These are phyloP conservation scores for Diaporthe batatas DNA, from an alignment of 2,329 filamentous ascomycete genomes.

Conservation along the genomic window DNA sequence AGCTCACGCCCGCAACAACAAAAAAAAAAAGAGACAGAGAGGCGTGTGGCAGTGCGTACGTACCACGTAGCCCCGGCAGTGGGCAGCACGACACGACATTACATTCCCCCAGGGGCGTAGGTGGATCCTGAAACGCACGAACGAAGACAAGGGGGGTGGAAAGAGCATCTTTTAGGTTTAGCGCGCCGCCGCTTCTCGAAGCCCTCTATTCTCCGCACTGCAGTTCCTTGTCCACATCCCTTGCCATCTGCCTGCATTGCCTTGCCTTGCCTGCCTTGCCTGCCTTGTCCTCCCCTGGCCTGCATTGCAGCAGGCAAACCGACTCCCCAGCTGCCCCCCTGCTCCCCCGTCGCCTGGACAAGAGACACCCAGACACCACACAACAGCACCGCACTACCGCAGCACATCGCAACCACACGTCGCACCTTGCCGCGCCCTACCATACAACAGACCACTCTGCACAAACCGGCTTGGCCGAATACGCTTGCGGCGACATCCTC, in stretches of 20 bases:
- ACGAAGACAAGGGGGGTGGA: conserved; percentile 16
- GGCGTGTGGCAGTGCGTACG: neutral
- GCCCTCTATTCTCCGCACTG: conserved; percentile 41
- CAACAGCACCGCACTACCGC: neutral
- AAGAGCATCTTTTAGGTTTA: conserved; percentile 36
- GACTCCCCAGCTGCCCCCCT: no score
- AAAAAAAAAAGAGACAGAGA: neutral
- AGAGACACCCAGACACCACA: neutral
- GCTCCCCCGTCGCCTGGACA: neutral
- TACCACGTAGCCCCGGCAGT: conserved; percentile 13
- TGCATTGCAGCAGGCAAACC: conserved; percentile 30
- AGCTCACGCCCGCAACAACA: conserved; percentile 29
- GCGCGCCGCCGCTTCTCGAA: conserved; percentile 41
- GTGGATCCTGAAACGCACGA: conserved; percentile 41
- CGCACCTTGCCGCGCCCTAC: neutral
- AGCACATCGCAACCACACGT: conserved; percentile 19
- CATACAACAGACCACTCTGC: neutral
- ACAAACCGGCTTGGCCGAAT: conserved; percentile 32
- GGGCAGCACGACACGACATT: conserved; percentile 27
- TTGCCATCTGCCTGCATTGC: neutral
- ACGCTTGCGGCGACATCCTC: conserved; percentile 27
- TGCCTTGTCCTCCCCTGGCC: conserved; percentile 8
- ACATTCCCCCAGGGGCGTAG: conserved; percentile 20
- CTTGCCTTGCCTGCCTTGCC: neutral
- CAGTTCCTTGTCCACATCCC: conserved; percentile 25